Conservation (phyloP, 192 early-diverging fungal genomes). For the Coemansia sp. region DNA sequence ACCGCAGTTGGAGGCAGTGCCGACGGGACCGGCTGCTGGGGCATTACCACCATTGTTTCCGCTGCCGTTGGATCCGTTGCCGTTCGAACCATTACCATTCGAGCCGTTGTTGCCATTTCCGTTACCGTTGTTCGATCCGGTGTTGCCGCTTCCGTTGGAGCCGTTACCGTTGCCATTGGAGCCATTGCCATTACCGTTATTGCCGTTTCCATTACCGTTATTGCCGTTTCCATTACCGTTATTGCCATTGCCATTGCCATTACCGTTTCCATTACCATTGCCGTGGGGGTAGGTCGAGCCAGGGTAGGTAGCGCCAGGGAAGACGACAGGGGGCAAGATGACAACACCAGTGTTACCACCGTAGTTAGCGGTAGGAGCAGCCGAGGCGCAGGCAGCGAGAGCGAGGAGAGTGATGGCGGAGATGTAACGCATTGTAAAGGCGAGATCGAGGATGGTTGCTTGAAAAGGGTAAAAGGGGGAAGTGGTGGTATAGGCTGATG, state of each 20-base stretch:
- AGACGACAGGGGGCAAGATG: conserved; percentile 23
- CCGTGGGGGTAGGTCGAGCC: conserved; percentile 22
- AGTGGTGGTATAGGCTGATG: not conserved
- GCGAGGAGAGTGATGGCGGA: conserved; percentile 27
- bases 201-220: conserved; percentile 13
- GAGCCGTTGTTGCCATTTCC: conserved; percentile 14
- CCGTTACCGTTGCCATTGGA: conserved; percentile 9
- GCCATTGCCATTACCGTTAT: conserved; percentile 9
- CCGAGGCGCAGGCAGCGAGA: conserved; percentile 33
- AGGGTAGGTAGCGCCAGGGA: conserved; percentile 14
- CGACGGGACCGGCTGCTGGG: conserved; percentile 26
- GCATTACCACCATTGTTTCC: conserved; percentile 15
- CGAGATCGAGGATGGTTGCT: not conserved
- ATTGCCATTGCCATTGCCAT: not conserved
- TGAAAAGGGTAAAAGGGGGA: not conserved
- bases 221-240: conserved; percentile 12
- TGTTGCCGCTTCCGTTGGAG: conserved; percentile 10
- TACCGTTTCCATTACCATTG: conserved; percentile 1
- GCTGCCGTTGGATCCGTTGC: conserved; percentile 2
- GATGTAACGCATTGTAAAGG: conserved; percentile 43
- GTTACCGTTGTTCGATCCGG: not conserved
- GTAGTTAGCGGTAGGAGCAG: conserved; percentile 35
- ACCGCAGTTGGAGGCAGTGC: conserved; percentile 40
- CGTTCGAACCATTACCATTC: conserved; percentile 21
- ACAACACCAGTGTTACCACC: conserved; percentile 29